Percentiles rank a stretch among this genome's conserved stretches.
These are phyloP conservation scores for Yarrowia bubula DNA, from an alignment of 805 yeast species.

Conservation along the genomic window DNA sequence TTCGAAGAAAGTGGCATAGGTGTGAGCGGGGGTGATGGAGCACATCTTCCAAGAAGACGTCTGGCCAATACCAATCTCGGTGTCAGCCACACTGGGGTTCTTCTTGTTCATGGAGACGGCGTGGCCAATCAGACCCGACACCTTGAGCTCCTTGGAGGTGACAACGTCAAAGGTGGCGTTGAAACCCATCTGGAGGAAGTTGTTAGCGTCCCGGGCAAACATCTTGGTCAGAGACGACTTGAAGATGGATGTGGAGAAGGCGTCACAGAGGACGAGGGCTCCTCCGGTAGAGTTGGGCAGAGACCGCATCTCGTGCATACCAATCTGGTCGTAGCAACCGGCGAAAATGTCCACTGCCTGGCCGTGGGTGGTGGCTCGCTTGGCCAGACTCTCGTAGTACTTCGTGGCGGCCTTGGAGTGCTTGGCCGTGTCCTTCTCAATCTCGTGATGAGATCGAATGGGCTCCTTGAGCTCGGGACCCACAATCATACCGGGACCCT, in stretches of 20 bases:
- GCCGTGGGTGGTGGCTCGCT: slow-evolving; percentile 66
- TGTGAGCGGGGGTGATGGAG: slow-evolving; percentile 78
- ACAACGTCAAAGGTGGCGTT: slow-evolving; percentile 85
- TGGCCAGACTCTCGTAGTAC: slow-evolving; percentile 71
- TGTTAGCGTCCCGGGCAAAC: slow-evolving; percentile 83
- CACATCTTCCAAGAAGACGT: slow-evolving; percentile 86
- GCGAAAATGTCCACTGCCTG: slow-evolving; percentile 87
- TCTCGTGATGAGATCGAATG: slow-evolving; percentile 94
- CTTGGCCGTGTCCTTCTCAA: slow-evolving; percentile 84
- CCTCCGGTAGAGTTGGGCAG: slow-evolving; percentile 86
- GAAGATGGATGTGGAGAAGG: slow-evolving; percentile 90
- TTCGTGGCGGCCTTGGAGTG: slow-evolving; percentile 82
- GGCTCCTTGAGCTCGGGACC: slow-evolving; percentile 91
- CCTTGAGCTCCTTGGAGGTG: slow-evolving; percentile 73
- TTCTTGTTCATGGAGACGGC: slow-evolving; percentile 65
- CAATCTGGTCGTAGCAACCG: slow-evolving; percentile 95
- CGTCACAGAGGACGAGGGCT: slow-evolving; percentile 77
- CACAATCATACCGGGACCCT: slow-evolving; percentile 92
- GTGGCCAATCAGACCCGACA: slow-evolving; percentile 92
- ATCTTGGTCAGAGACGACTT: slow-evolving; percentile 86
- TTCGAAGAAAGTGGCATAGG: slow-evolving; percentile 89
- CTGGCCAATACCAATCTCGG: slow-evolving; percentile 92
- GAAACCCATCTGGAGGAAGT: slow-evolving; percentile 83
- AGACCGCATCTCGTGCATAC: slow-evolving; percentile 87
- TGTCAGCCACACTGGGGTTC: slow-evolving; percentile 75